Base-by-base conservation (phyloP, 257 asterid species). In the Euphrasia confusa region DNA sequence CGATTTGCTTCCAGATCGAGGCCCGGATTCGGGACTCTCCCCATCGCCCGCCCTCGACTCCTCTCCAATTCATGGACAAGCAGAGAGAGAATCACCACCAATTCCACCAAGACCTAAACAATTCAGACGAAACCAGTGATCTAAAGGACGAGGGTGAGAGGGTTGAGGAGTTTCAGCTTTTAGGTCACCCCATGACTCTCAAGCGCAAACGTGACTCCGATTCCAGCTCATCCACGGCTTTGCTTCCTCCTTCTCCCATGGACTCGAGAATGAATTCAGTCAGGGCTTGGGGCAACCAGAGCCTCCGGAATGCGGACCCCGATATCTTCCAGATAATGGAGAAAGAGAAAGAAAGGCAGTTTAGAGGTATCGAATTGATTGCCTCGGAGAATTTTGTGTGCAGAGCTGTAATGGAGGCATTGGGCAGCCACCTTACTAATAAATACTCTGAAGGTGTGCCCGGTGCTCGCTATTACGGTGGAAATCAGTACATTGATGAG, bases 341-440 rank as follows among this genome's bases (percentile, higher is more conserved):
- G 83, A 89, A 89, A 77, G 99, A 93, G 81, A 93, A 83, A 65
- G 71, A 71, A 55, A 80, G 99, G 72, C 99, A 93, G 71, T 87
- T 27, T 37, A 85, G 75, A 64, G 99, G 99, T 59, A 89, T 93
- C 74, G 99, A 93, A 58, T 58, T 93, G 68, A 89, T 93, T 58
- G 99, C 97, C 67, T 93, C 99, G 0, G 97, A 93, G 83, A 93
- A 93, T 81, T 93, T 84, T 49, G 97, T 89, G 54, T 93, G 97
- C 70, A 84, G 79, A 73, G 99, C 97, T 5, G 97, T 89, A 24
- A 82, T 87, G 96, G 95, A 89, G 71, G 99, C 99, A 1, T 27
- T 93, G 68, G 99, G 99, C 13, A 87, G 96, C 81, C 90, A 80
- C 74, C 78, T 93, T 52, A 93, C 99, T 0, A 93, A 93, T 40